Percentiles rank a stretch among this genome's conserved stretches.
phyloP scores from a whole-genome alignment of 1,284 basidiomycete genomes.

The Trichosporon faecale region DNA sequence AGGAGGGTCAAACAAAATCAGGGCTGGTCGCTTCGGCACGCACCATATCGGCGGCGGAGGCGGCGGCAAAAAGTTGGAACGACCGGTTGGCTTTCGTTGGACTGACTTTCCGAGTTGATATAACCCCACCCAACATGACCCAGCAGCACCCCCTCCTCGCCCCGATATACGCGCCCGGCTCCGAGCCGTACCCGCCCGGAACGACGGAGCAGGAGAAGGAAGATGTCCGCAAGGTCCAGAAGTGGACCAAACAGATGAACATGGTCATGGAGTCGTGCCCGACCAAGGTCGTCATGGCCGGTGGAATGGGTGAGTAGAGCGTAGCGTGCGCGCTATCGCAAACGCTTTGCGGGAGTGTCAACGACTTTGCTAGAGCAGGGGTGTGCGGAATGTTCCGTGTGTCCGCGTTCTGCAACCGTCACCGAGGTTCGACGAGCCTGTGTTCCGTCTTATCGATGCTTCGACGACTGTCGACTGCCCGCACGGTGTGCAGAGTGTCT shows the following conservation, averaged over 20 bases:
- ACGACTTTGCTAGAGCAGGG: not conserved
- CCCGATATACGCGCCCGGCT: conserved; percentile 51
- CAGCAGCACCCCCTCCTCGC: conserved; percentile 34
- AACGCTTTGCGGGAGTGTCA: too few relatives aligned
- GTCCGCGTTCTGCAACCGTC: not conserved
- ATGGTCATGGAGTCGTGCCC: conserved; percentile 79
- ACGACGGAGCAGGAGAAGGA: conserved; percentile 74
- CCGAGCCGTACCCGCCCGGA: conserved; percentile 68
- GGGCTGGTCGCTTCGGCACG: not conserved
- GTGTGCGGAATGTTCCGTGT: not conserved
- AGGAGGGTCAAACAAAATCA: not conserved
- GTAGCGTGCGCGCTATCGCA: not conserved
- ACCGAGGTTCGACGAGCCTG: not conserved
- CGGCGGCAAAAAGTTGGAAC: conserved; percentile 9
- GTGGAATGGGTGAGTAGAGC: conserved; percentile 65
- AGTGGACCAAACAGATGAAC: conserved; percentile 68
- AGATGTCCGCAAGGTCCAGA: conserved; percentile 65
- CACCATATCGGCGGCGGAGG: not conserved
- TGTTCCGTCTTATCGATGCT: not conserved
- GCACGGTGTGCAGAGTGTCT: too few relatives aligned
- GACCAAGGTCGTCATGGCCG: conserved; percentile 74
- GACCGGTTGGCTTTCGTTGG: not conserved
- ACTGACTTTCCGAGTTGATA: not conserved
- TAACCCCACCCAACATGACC: conserved; percentile 14
- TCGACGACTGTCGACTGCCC: not conserved